phyloP scores from a whole-genome alignment of 1,284 basidiomycete species.

The Chalciporus sp. region DNA sequence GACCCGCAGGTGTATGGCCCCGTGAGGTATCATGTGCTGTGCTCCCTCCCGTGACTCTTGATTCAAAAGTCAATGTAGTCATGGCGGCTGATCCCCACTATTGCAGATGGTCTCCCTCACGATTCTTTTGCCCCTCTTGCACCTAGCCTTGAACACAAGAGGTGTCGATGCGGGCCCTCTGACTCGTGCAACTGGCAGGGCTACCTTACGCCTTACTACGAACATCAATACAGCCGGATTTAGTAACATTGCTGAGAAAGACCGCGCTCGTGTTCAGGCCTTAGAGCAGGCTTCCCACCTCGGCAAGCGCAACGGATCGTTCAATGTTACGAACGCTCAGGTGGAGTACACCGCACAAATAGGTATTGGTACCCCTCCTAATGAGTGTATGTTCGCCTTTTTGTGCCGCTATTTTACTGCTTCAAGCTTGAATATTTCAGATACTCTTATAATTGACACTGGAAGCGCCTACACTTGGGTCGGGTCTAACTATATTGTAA shows the following conservation, averaged over 20 bases:
- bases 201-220: constrained; percentile 15
- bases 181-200: constrained; percentile 7
- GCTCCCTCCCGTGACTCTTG: no score
- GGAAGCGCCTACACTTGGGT: constrained; percentile 43
- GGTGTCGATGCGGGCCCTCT: constrained; percentile 7
- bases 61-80: no score
- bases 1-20: no score
- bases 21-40: no score
- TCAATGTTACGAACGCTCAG: constrained; percentile 9
- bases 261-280: constrained; percentile 16
- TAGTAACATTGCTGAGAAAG: constrained; percentile 17
- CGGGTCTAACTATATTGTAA: constrained; percentile 41
- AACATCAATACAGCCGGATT: constrained; percentile 13
- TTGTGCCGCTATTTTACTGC: not conserved
- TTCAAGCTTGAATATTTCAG: constrained; percentile 2
- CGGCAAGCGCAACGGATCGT: not conserved
- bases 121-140: no score
- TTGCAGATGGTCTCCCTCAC: no score
- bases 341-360: constrained; percentile 40
- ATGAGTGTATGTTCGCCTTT: constrained; percentile 38
- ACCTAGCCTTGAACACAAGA: no score
- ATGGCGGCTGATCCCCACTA: no score
- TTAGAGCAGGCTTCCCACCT: constrained; percentile 6
- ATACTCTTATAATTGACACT: constrained; percentile 31
- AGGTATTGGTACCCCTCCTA: constrained; percentile 47